Evolutionary conservation across 768 basidiomycete genomes (phyloP).

Genomic region (Mycena belliarum): DNA sequence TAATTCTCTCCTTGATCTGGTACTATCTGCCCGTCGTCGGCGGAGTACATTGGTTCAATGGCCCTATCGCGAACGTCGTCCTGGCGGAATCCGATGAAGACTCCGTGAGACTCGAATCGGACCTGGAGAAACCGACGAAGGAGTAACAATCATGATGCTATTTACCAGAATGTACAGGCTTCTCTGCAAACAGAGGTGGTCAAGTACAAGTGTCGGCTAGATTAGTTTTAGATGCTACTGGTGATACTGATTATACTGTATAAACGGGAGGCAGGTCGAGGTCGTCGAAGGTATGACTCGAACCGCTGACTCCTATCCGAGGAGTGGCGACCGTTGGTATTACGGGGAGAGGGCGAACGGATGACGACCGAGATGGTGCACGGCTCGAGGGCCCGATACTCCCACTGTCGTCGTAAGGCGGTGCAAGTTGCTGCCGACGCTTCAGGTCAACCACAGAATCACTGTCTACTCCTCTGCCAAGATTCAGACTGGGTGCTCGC

Average conservation of each 20-base stretch:
- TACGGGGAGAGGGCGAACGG: slow-evolving; percentile 16
- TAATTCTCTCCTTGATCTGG: slow-evolving; percentile 53
- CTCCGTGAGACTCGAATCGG: not conserved
- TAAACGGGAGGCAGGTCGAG: slow-evolving; percentile 15
- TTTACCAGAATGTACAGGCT: no score
- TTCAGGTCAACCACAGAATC: slow-evolving; percentile 18
- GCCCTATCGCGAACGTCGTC: slow-evolving; percentile 13
- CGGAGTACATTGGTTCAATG: slow-evolving; percentile 32
- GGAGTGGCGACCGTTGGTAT: not conserved
- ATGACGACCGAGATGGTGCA: slow-evolving; percentile 7
- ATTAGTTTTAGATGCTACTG: not conserved
- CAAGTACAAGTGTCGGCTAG: slow-evolving; percentile 1
- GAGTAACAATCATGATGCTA: not conserved
- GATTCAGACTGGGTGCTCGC: slow-evolving; percentile 11
- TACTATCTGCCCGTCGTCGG: slow-evolving; percentile 55
- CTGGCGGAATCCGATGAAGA: not conserved
- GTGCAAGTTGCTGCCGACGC: slow-evolving; percentile 16
- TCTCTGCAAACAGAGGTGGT: no score
- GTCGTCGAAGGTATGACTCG: not conserved
- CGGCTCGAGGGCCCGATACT: not conserved
- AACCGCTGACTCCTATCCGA: not conserved
- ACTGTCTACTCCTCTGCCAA: slow-evolving; percentile 16
- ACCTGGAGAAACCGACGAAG: not conserved
- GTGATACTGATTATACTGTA: slow-evolving; percentile 16
- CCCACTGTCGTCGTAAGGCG: slow-evolving; percentile 6